phyloP scores from a whole-genome alignment of 1,139 yeast species.

The Komagataea norvegica region DNA sequence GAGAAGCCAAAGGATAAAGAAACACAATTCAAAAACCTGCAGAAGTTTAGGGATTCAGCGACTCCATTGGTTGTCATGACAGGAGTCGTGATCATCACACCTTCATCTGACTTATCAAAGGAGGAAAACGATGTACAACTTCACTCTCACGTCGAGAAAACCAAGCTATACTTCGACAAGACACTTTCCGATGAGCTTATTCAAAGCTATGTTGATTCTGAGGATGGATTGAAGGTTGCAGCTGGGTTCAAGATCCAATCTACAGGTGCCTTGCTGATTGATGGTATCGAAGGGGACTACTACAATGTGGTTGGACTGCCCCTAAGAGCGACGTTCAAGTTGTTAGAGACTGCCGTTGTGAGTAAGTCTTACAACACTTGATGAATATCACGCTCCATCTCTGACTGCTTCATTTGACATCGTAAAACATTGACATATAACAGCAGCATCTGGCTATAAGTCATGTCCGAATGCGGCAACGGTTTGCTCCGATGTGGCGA shows the following conservation, averaged over 20 bases:
- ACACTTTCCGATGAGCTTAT: constrained; percentile 49
- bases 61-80: constrained; percentile 56
- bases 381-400: too few species aligned
- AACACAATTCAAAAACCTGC: constrained; percentile 47
- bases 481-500: too few species aligned
- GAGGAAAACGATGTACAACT: too few species aligned
- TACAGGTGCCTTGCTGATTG: constrained; percentile 59
- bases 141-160: constrained; percentile 41
- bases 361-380: too few species aligned
- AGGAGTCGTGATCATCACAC: constrained; percentile 49
- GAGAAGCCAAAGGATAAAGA: constrained; percentile 69
- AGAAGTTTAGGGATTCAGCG: constrained; percentile 38
- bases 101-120: too few species aligned
- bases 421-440: too few species aligned
- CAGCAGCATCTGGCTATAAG: too few species aligned
- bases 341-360: constrained; percentile 14
- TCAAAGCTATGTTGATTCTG: constrained; percentile 55
- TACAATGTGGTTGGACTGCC: constrained; percentile 92
- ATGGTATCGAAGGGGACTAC: constrained; percentile 69
- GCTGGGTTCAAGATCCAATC: constrained; percentile 92
- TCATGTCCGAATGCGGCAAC: too few species aligned
- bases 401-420: too few species aligned
- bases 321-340: constrained; percentile 45
- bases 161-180: constrained; percentile 45
- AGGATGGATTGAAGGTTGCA: constrained; percentile 79